phyloP scores from a whole-genome alignment of 192 early-diverging fungal species.

The Coemansia sp. region DNA sequence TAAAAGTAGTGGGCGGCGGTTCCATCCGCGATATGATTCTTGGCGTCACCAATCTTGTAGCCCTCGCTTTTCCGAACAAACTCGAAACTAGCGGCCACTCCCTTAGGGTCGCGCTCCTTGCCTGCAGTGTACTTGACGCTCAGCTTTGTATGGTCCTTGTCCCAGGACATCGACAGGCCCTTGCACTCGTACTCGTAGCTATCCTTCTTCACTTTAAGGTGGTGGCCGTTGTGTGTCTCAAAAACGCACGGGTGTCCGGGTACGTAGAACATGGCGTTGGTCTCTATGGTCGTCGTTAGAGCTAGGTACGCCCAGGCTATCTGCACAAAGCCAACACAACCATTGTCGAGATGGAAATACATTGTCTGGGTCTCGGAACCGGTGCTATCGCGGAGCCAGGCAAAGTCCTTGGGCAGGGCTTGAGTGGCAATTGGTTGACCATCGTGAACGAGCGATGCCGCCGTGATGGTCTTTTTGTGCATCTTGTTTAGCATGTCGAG shows the following conservation, averaged over 20 bases:
- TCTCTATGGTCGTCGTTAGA: slow-evolving; percentile 68
- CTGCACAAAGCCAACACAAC: slow-evolving; percentile 83
- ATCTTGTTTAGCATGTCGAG: slow-evolving; percentile 27
- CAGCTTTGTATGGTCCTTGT: slow-evolving; percentile 40
- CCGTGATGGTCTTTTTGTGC: slow-evolving; percentile 54
- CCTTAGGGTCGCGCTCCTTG: slow-evolving; percentile 61
- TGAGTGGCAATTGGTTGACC: slow-evolving; percentile 54
- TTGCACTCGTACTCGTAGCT: slow-evolving; percentile 76
- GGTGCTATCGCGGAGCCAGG: slow-evolving; percentile 70
- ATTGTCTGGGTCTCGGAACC: slow-evolving; percentile 90
- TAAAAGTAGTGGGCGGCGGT: slow-evolving; percentile 79
- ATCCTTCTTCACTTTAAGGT: slow-evolving; percentile 72
- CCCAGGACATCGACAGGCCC: slow-evolving; percentile 69
- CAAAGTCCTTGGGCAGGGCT: slow-evolving; percentile 62
- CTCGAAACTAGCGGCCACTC: slow-evolving; percentile 67
- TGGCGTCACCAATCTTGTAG: slow-evolving; percentile 84
- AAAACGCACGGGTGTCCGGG: slow-evolving; percentile 61
- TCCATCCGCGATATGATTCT: slow-evolving; percentile 70
- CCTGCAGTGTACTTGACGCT: slow-evolving; percentile 50
- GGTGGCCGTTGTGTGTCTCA: slow-evolving; percentile 74
- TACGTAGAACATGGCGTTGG: slow-evolving; percentile 74
- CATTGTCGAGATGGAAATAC: slow-evolving; percentile 74
- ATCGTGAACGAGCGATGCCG: slow-evolving; percentile 52
- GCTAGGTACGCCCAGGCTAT: slow-evolving; percentile 88
- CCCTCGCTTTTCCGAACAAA: slow-evolving; percentile 68